Evolutionary conservation across 2,329 filamentous ascomycete genomes (phyloP).

Genomic region (Acrocalymma vagum): DNA sequence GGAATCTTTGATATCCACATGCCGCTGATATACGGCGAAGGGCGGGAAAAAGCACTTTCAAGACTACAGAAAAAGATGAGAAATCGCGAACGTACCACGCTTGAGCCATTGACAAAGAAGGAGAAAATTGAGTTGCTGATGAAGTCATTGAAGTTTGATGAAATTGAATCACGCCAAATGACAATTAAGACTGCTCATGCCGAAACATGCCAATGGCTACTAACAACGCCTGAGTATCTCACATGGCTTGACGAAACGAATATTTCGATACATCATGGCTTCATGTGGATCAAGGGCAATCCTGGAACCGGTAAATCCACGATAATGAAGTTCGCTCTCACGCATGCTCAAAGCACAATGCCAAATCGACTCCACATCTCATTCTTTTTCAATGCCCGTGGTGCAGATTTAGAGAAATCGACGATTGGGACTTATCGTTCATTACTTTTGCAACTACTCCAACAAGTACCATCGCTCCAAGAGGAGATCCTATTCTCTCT

Average conservation of each 20-base stretch:
- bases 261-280: slow-evolving; percentile 38
- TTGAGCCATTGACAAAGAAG: too few relatives aligned
- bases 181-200: too few relatives aligned
- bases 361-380: background rate
- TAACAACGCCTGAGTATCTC: slow-evolving; percentile 37
- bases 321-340: slow-evolving; percentile 41
- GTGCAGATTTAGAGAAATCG: slow-evolving; percentile 12
- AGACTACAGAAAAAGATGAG: slow-evolving; percentile 20
- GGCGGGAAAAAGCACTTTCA: slow-evolving; percentile 18
- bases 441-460: slow-evolving; percentile 19
- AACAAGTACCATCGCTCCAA: background rate
- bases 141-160: too few relatives aligned
- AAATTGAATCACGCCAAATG: too few relatives aligned
- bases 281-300: slow-evolving; percentile 56
- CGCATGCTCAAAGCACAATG: background rate
- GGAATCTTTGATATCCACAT: slow-evolving; percentile 30
- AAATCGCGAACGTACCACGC: too few relatives aligned
- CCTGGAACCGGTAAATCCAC: slow-evolving; percentile 47
- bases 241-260: slow-evolving; percentile 44
- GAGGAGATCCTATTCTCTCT: too few relatives aligned
- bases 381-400: slow-evolving; percentile 27
- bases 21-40: slow-evolving; percentile 25
- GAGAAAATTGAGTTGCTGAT: too few relatives aligned
- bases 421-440: slow-evolving; percentile 20
- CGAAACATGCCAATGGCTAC: too few relatives aligned